Evolutionary conservation across 306 rosid genomes (phyloP), one percentile per base, ranked within the genome.

Genomic region (Canavalia ensiformis): DNA sequence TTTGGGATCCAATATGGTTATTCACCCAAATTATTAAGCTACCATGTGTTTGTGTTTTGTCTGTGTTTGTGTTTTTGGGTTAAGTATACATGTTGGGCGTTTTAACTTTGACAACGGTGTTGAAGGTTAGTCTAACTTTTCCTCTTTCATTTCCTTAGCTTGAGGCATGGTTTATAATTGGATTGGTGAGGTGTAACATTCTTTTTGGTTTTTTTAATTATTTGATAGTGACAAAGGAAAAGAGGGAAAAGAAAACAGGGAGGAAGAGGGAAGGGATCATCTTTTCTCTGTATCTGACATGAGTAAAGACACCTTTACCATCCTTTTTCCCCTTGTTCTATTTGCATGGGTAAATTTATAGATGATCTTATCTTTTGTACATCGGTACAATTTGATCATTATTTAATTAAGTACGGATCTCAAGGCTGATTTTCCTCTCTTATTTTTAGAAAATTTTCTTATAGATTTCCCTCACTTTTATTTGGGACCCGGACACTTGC

Each of bases 341-440:
- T 39, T 78, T 63, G 44, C 56, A 25, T 62, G 75, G 49, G 42
- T 83, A 44, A 78, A 77, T 51, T 33, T 12, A 33, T 71, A 18
- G 9, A 50, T 49, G 18, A 62, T 59, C 5, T 52, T 69, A 55
- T 75, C 47, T 12, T 83, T 46, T 31, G 74, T 39, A 8, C 56
- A 4, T 51, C 3, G 29, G 67, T 67, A 68, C 67, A 77, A 81
- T 66, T 77, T 73, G 41, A 66, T 54, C 18, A 29, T 76, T 41
- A 4, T n/a, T 69, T 63, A 58, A 44, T 75, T 69, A 54, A 35
- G 42, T 28, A 56, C 80, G 66, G 56, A 81, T 72, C 72, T 56
- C 57, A n/a, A 72, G 63, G 68, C 8, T 11, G 76, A 77, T 35
- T 58, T 68, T 60, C 81, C 1, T 2, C 56, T 62, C 13, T 37